Evolutionary conservation across 495 filamentous ascomycete genomes (phyloP), one percentile per base, ranked within the genome.

Genomic region (Cercophora scortea): DNA sequence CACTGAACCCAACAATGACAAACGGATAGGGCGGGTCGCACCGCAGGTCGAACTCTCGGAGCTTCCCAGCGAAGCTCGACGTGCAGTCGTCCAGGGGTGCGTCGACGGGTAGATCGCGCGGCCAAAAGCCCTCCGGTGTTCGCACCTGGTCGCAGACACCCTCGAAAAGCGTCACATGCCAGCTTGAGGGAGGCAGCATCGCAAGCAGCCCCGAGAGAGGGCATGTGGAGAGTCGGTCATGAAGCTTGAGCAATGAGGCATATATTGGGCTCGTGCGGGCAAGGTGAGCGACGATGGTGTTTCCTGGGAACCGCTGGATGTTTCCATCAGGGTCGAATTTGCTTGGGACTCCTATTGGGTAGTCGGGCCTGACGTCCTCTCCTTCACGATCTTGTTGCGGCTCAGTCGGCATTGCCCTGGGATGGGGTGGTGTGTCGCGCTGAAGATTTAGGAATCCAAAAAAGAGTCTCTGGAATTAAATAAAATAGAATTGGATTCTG

Each of bases 161-260:
- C 32, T 57, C 61, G 51, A 64, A 64, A 32, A 61, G 40, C 25
- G 61, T 57, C 59, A 59, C 61, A 51, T 61, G 61, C 58, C 56
- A 64, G 47, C 53, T 56, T 3, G 44, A 16, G 4, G 58, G 61
- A n/a, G 56, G 58, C 3, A 64, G 55, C 8, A 64, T 44, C 13
- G 53, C 42, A 32, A 56, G 54, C 6, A 57, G 49, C 0, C 10
- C 10, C 1, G 53, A 11, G 5, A 57, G 38, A 3, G 45, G 44
- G 33, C 48, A 51, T 13, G 50, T 11, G 18, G 44, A 41, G 2
- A 58, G 50, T 9, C 43, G 48, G 1, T 36, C 46, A 41, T 59
- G 43, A 15, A 59, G 56, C 18, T 35, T 7, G 11, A 54, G 56
- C 40, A 61, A 49, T 3, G 54, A 47, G 32, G 16, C 42, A 45